Evolutionary conservation across 31 red algal genomes (phyloP), one percentile per base, ranked within the genome.

Genomic region (Asparagopsis taxiformis): DNA sequence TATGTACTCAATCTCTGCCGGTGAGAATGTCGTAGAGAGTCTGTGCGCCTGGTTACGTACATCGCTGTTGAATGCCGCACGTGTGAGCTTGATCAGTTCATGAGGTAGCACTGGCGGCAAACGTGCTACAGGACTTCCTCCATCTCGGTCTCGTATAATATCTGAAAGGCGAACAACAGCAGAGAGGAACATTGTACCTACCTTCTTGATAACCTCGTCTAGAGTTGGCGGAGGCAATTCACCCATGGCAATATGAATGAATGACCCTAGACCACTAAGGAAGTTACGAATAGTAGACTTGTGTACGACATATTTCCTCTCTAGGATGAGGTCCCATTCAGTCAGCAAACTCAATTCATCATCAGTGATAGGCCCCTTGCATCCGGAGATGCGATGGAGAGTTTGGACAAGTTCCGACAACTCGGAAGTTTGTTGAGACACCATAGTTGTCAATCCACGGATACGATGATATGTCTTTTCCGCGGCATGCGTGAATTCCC

Each of bases 361-460:
- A 48, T 55, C 48, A 15, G 68, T 72, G 46, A 72, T 54, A 54
- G 68, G 68, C 16, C 68, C 68, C 55, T 72, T 72, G 68, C 68
- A 72, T 2, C 68, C 68, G 20, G 68, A 72, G 0, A 72, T 55
- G 5, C 68, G 68, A 32, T 72, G 24, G 3, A 72, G 33, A 52
- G 44, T 72, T 55, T 55, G 68, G 20, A 54, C 0, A 31, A 72
- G 46, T 30, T 72, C 68, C 24, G 49, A 55, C 3, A 72, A 29
- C 36, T 55, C 20, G 30, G 20, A 16, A 3, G 50, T 55, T 34
- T 72, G 68, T 11, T 72, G 43, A n/a, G 68, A 24, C 13, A 72
- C 19, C 6, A 72, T 29, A 15, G 48, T 55, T 41, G 68, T 72
- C 8, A 72, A 29, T 11, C 68, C 68, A 23, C 16, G 43, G 24